A percentile compares a stretch with the other conserved stretches of the same genome.
phyloP scores from a whole-genome alignment of 164 flowering plant species.

The Sedum album region DNA sequence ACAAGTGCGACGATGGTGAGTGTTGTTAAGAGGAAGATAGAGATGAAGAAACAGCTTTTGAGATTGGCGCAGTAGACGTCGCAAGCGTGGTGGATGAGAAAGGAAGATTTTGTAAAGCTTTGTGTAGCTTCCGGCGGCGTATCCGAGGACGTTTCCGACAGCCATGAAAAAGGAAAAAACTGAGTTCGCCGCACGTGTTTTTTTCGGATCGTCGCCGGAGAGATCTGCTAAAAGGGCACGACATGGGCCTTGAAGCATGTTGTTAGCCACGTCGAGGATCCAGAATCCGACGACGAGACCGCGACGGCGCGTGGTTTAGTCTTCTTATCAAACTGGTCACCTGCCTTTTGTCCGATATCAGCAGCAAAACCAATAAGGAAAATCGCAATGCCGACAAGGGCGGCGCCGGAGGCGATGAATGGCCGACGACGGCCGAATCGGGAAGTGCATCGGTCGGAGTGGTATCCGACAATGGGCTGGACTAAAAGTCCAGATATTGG shows the following conservation, averaged over 20 bases:
- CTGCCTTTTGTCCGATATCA: neutral
- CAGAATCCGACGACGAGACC: slow-evolving; percentile 3
- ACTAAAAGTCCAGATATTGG: slow-evolving; percentile 2
- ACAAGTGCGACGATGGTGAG: slow-evolving; percentile 35
- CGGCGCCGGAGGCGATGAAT: slow-evolving; percentile 6
- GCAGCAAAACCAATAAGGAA: slow-evolving; percentile 2
- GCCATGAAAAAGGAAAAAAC: slow-evolving; percentile 67
- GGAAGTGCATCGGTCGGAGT: neutral
- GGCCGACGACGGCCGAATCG: slow-evolving; percentile 4
- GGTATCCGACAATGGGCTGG: slow-evolving; percentile 1
- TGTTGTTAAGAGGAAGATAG: slow-evolving; percentile 33
- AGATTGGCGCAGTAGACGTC: slow-evolving; percentile 73
- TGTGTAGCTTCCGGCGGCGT: slow-evolving; percentile 54
- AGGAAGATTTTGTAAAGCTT: slow-evolving; percentile 37
- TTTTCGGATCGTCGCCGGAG: slow-evolving; percentile 9
- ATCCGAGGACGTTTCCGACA: slow-evolving; percentile 70
- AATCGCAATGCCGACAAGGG: neutral
- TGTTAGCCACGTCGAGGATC: slow-evolving; percentile 5
- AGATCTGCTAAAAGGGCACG: neutral
- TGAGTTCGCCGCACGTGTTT: slow-evolving; percentile 38
- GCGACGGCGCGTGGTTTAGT: neutral
- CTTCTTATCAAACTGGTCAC: neutral
- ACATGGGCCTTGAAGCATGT: slow-evolving; percentile 1
- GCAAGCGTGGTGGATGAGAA: slow-evolving; percentile 57
- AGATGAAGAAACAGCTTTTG: slow-evolving; percentile 56